phyloP scores from a whole-genome alignment of 495 filamentous ascomycete genomes.

The Annulohypoxylon stygium region DNA sequence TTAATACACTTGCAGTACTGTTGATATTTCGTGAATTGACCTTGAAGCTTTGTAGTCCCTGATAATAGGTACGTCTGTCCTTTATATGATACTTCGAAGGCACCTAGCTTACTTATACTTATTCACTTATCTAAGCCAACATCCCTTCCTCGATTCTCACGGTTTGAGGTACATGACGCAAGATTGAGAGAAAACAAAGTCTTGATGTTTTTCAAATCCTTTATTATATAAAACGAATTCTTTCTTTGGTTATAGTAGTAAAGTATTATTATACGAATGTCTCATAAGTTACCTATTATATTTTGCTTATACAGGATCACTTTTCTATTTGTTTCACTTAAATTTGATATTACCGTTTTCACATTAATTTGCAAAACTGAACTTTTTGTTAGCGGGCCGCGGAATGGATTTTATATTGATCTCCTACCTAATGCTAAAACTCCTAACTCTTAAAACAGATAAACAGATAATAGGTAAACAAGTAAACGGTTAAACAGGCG shows the following conservation, averaged over 20 bases:
- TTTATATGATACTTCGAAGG: neutral
- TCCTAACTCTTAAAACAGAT: slow-evolving; percentile 1
- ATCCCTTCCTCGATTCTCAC: neutral
- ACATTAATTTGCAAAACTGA: neutral
- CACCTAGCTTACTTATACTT: neutral
- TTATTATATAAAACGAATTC: neutral
- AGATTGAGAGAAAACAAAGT: neutral
- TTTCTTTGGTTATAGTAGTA: neutral
- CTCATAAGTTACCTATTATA: neutral
- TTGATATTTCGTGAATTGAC: neutral
- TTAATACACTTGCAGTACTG: neutral
- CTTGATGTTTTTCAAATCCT: neutral
- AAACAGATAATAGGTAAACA: neutral
- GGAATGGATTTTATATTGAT: neutral
- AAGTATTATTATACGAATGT: no score
- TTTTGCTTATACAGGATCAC: neutral
- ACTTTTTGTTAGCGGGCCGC: neutral
- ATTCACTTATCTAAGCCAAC: neutral
- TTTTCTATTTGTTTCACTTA: neutral
- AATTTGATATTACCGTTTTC: neutral
- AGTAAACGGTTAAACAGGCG: neutral
- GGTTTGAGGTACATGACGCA: neutral
- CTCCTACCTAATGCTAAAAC: slow-evolving; percentile 4
- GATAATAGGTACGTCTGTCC: neutral
- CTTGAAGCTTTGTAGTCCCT: neutral